Evolutionary conservation across 495 filamentous ascomycete species (phyloP), one percentile per base, ranked within the genome.

Genomic region (Podospora didyma): DNA sequence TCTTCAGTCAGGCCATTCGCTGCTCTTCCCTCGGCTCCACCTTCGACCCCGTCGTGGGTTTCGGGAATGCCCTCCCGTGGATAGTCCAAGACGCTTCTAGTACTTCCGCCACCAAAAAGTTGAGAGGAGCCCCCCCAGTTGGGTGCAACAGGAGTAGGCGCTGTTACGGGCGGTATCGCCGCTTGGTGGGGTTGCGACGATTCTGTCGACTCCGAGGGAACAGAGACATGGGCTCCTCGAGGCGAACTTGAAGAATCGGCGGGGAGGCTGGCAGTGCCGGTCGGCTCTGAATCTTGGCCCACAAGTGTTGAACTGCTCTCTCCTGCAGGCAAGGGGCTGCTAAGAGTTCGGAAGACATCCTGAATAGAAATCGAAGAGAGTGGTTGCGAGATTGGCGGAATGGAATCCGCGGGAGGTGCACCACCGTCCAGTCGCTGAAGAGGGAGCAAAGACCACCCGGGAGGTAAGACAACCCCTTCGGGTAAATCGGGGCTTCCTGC

Each of bases 381-480:
- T 37, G 19, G 17, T 39, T 55, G 62, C 22, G 54, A 41, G 41
- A 51, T 61, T 5, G 68, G 62, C 7, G 57, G n/a, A 5, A 41
- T 42, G 3, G 54, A 7, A 7, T 65, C 63, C 12, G 58, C 28
- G 37, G 65, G 61, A 28, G 56, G 35, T 24, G 58, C 46, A 26
- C 62, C 69, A 12, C 71, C 72, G n/a, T 81, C 75, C 17, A 82
- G 53, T 16, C 86, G 75, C 39, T 87, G 79, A 11, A 91, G 75
- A 51, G 88, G 88, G 31, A 88, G 71, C 24, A 95, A 67, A 21
- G 82, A 85, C 89, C 89, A 95, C 7, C 89, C 89, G 41, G 80
- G 75, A 2, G 90, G 90, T 26, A 95, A 81, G 12, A 72, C 80
- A 14, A 93, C 74, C 9, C 90, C 89, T 39, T 85, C 81, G 2